A percentile compares a stretch with the other conserved stretches of the same genome.
These are phyloP conservation scores for Bremia lactucae DNA, from an alignment of 352 stramenopile genomes.

Conservation along the genomic window DNA sequence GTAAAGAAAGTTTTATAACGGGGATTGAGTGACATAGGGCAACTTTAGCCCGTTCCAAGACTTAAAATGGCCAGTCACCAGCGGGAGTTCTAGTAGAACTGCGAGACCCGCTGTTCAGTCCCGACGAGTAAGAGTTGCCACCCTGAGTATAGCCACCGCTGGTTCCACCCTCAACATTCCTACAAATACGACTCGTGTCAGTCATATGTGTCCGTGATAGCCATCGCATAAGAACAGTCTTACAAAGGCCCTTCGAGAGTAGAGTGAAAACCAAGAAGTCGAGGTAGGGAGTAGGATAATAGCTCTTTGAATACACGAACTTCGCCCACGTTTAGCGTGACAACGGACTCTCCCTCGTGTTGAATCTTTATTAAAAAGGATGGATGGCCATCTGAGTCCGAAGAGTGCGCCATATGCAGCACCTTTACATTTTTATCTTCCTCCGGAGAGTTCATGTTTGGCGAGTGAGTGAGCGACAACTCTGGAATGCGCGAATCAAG, in stretches of 20 bases:
- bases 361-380: conserved; percentile 45
- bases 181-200: conserved; percentile 11
- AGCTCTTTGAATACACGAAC: conserved; percentile 59
- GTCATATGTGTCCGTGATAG: not conserved
- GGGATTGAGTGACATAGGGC: too few species aligned
- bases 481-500: conserved; percentile 54
- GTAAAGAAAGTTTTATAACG: too few species aligned
- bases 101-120: conserved; percentile 24
- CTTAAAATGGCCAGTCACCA: conserved; percentile 75
- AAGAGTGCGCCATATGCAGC: conserved; percentile 37
- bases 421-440: conserved; percentile 40
- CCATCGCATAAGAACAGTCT: conserved; percentile 3
- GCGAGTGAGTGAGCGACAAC: conserved; percentile 61
- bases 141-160: conserved; percentile 14
- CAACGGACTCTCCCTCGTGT: conserved; percentile 37
- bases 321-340: conserved; percentile 61
- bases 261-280: conserved; percentile 67
- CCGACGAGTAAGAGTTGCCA: conserved; percentile 19
- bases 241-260: conserved; percentile 63
- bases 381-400: conserved; percentile 37
- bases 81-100: conserved; percentile 32
- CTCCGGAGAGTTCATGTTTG: conserved; percentile 62
- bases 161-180: conserved; percentile 36
- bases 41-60: too few species aligned
- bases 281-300: conserved; percentile 65